Base-by-base conservation (phyloP, 1,284 basidiomycete species). In the Leucoagaricus sp. region DNA sequence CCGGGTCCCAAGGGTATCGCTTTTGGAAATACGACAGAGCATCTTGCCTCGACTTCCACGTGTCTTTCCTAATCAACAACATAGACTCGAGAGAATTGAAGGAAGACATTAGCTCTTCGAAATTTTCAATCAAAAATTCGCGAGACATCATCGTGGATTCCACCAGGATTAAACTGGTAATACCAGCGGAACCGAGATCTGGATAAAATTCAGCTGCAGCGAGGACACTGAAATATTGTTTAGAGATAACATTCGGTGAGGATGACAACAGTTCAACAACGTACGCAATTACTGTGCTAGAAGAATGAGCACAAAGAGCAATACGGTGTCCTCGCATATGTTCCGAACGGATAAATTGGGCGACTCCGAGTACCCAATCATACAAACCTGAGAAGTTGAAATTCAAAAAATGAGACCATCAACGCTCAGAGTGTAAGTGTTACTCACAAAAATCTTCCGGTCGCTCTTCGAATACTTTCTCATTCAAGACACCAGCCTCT, bases 401-500 rank as follows among this genome's bases (percentile, higher is more conserved):
- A 10, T 21, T 28, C 47, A 33, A 23, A 10, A 9, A 23, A 67
- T 74, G 17, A 25, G 25, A 3, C 29, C 26, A 25, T n/a, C n/a
- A 49, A 21, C 21, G 21, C 8, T 7, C 21, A 31, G 29, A 12
- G n/a, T 19, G n/a, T 47, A 26, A 25, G n/a, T n/a, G n/a, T n/a
- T 12, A 68, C 75, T 64, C 55, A 78, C 76, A 76, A 29, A 77
- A 68, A 41, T 66, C 67, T 17, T 71, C 65, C 13, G 64, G 58
- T 29, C 73, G 69, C 36, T 62, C 52, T 36, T 70, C 66, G 25
- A 83, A 68, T 6, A 67, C 58, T 21, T 62, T 65, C 26, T 67
- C 66, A 57, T 83, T 83, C 31, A 81, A 56, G 0, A 73, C 60
- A 7, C 76, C 81, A n/a, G 80, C 72, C 52, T 82, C 78, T 4